These are phyloP conservation scores for Pythium oligandrum DNA, from an alignment of 352 stramenopile species.

Conservation along the genomic window DNA sequence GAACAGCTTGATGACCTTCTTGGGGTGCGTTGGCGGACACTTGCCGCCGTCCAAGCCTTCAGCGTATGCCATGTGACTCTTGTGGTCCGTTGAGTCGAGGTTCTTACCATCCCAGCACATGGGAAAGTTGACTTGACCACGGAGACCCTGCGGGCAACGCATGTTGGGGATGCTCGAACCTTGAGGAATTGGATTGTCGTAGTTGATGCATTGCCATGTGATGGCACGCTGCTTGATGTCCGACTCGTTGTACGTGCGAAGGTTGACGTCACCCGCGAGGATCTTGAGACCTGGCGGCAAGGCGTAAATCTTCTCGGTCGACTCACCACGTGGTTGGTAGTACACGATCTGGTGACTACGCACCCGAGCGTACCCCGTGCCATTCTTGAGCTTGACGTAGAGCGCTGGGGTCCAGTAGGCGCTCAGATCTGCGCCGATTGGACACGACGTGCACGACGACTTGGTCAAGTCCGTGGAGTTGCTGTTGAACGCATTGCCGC, in stretches of 20 bases:
- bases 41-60: slow-evolving; percentile 32
- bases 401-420: slow-evolving; percentile 50
- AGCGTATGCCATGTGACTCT: slow-evolving; percentile 45
- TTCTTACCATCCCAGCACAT: slow-evolving; percentile 52
- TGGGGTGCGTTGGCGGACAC: slow-evolving; percentile 26
- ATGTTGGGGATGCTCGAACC: slow-evolving; percentile 39
- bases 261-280: slow-evolving; percentile 32
- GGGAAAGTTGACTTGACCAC: slow-evolving; percentile 49
- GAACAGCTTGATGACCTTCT: slow-evolving; percentile 62
- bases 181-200: slow-evolving; percentile 33
- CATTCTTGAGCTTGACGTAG: slow-evolving; percentile 55
- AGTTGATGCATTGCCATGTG: slow-evolving; percentile 46
- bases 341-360: slow-evolving; percentile 53
- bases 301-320: slow-evolving; percentile 32
- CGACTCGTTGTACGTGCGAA: slow-evolving; percentile 25
- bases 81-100: slow-evolving; percentile 45
- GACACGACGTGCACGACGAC: slow-evolving; percentile 45
- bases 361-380: slow-evolving; percentile 38
- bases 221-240: slow-evolving; percentile 33
- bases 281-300: slow-evolving; percentile 46
- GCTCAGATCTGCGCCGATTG: slow-evolving; percentile 37
- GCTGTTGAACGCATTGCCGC: slow-evolving; percentile 46
- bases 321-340: slow-evolving; percentile 29
- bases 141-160: slow-evolving; percentile 37
- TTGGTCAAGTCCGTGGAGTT: slow-evolving; percentile 25